Percentiles rank a stretch among this genome's conserved stretches.
phyloP scores from a whole-genome alignment of 2,329 filamentous ascomycete genomes.

The Xylaria sp. region DNA sequence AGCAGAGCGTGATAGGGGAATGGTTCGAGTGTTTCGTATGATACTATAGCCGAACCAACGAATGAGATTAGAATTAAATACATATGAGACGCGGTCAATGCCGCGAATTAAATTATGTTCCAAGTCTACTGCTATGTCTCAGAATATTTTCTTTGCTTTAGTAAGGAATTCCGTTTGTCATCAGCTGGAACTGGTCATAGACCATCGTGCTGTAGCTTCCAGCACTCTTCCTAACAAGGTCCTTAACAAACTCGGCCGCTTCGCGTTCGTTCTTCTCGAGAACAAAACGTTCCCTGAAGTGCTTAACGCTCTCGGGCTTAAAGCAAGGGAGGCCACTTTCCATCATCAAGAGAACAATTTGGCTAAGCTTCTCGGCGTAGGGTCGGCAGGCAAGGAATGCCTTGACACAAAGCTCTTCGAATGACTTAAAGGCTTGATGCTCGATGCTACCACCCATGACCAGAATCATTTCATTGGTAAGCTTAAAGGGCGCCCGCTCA shows the following conservation, averaged over 20 bases:
- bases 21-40: neutral
- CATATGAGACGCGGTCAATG: conserved; percentile 1
- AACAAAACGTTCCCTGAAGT: conserved; percentile 93
- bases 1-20: neutral
- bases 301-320: conserved; percentile 92
- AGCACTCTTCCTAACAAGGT: conserved; percentile 89
- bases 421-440: conserved; percentile 92
- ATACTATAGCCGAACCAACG: neutral
- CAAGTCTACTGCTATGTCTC: neutral
- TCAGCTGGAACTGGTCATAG: conserved; percentile 97
- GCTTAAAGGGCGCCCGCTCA: conserved; percentile 97
- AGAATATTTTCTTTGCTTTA: conserved; percentile 53
- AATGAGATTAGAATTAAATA: conserved; percentile 14
- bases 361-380: conserved; percentile 87
- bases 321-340: conserved; percentile 97
- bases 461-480: conserved; percentile 97
- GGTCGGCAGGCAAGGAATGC: conserved; percentile 89
- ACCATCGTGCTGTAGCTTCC: conserved; percentile 90
- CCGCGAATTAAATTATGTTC: neutral
- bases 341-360: conserved; percentile 94
- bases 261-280: conserved; percentile 91
- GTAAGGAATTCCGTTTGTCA: conserved; percentile 98
- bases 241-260: conserved; percentile 93
- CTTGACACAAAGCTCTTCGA: conserved; percentile 96
- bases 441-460: conserved; percentile 93